Percentiles rank a stretch among this genome's conserved stretches.
These are phyloP conservation scores for Boletus bicolor DNA, from an alignment of 768 basidiomycete species.

Conservation along the genomic window DNA sequence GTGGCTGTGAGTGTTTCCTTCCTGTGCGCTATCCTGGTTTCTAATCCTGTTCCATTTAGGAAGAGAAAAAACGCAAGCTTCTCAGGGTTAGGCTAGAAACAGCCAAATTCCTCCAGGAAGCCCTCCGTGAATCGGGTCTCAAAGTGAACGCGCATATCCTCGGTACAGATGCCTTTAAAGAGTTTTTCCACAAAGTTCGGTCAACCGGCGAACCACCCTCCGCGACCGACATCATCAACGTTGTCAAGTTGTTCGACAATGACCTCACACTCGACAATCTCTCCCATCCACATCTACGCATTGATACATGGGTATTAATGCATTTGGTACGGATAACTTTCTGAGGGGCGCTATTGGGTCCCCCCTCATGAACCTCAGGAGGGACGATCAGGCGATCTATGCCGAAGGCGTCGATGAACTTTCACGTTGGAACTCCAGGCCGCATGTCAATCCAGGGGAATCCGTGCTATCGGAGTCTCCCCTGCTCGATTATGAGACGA, in stretches of 20 bases:
- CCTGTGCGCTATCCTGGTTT: neutral
- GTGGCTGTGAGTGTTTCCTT: slow-evolving; percentile 60
- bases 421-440: slow-evolving; percentile 86
- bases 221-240: slow-evolving; percentile 82
- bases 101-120: slow-evolving; percentile 99
- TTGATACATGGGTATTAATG: slow-evolving; percentile 96
- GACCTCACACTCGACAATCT: slow-evolving; percentile 98
- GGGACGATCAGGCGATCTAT: slow-evolving; percentile 92
- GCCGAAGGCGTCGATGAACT: slow-evolving; percentile 87
- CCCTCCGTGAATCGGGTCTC: slow-evolving; percentile 88
- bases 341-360: slow-evolving; percentile 87
- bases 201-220: slow-evolving; percentile 95
- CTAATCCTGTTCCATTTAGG: slow-evolving; percentile 41
- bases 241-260: slow-evolving; percentile 95
- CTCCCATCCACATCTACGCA: slow-evolving; percentile 92
- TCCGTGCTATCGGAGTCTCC: slow-evolving; percentile 82
- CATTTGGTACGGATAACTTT: slow-evolving; percentile 99
- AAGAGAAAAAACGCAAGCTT: slow-evolving; percentile 95
- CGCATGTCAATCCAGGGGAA: slow-evolving; percentile 92
- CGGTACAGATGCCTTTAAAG: slow-evolving; percentile 94
- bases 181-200: slow-evolving; percentile 98
- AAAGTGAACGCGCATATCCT: slow-evolving; percentile 93
- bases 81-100: slow-evolving; percentile 93
- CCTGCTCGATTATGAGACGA: slow-evolving; percentile 89
- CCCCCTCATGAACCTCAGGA: slow-evolving; percentile 75